Base-by-base conservation (phyloP, 306 rosid genomes). In the Ormosia semicastrata region DNA sequence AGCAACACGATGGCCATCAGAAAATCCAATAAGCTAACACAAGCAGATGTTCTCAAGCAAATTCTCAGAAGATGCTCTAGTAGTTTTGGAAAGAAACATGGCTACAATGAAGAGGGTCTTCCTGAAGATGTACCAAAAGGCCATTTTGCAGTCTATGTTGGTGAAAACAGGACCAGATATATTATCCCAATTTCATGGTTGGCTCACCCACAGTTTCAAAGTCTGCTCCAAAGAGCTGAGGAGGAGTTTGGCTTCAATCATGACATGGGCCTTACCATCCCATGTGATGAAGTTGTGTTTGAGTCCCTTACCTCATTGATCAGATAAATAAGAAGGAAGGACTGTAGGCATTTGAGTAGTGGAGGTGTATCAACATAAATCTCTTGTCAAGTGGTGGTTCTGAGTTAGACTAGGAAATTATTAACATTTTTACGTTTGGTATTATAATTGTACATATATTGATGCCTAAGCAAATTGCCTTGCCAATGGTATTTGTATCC, bases 161-260 rank as follows among this genome's bases (percentile, higher is more conserved):
- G 98, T 3, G 90, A 91, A 75, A 92, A 92, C 53, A 86, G 98
- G 67, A 89, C 92, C 69, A 83, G 98, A 71, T 86, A 89, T 60
- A 88, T 94, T 15, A 78, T 94, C 67, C 97, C 98, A 0, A 94
- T 94, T 69, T 85, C 96, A 5, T 94, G 92, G 93, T 60, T 94
- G 57, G 82, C 89, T 78, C 94, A 86, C 30, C 93, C 97, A 1
- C 90, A 85, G 83, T 94, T 94, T 76, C 96, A 94, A 67, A 88
- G 24, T 47, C 81, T 94, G 64, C 92, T 94, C 44, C 91, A 84
- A 59, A 87, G 88, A 62, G 93, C 97, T 12, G 98, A 91, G 40
- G 98, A 94, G 75, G 98, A 94, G 85, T 94, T 87, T 70, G 98
- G 98, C 17, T 94, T 92, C 65, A 85, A 82, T 82, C 98, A 89